Percentiles rank a stretch among this genome's conserved stretches.
phyloP scores from a whole-genome alignment of 192 early-diverging fungal species.

The Podila epigama region DNA sequence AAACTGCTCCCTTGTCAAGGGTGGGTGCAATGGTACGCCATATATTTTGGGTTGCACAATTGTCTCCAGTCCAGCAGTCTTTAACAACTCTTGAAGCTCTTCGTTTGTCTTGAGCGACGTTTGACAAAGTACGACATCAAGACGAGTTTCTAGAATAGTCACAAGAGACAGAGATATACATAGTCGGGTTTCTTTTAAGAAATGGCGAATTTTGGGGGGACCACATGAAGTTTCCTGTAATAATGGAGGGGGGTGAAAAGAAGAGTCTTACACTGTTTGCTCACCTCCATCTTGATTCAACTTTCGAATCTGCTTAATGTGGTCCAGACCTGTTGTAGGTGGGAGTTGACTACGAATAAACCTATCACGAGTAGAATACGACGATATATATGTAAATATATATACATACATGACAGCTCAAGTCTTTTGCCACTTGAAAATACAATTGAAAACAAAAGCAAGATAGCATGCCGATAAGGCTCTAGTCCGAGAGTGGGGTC shows the following conservation, averaged over 20 bases:
- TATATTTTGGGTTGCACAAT: conserved; percentile 38
- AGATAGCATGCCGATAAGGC: neutral
- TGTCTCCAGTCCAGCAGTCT: conserved; percentile 21
- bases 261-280: neutral
- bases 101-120: conserved; percentile 14
- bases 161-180: neutral
- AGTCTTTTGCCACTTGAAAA: no score
- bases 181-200: neutral
- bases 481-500: neutral
- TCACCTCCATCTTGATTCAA: conserved; percentile 11
- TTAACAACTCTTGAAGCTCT: conserved; percentile 27
- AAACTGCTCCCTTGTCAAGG: conserved; percentile 75
- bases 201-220: neutral
- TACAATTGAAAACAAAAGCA: neutral
- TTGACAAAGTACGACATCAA: conserved; percentile 52
- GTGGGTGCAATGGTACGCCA: conserved; percentile 66
- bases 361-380: conserved; percentile 25
- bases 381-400: neutral
- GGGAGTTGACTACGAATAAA: conserved; percentile 56
- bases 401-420: neutral
- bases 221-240: no score
- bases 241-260: no score
- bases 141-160: conserved; percentile 3
- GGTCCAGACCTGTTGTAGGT: conserved; percentile 45
- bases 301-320: conserved; percentile 56